Conservation (phyloP, 2,329 filamentous ascomycete genomes). For the Trichoderma hamatum region DNA sequence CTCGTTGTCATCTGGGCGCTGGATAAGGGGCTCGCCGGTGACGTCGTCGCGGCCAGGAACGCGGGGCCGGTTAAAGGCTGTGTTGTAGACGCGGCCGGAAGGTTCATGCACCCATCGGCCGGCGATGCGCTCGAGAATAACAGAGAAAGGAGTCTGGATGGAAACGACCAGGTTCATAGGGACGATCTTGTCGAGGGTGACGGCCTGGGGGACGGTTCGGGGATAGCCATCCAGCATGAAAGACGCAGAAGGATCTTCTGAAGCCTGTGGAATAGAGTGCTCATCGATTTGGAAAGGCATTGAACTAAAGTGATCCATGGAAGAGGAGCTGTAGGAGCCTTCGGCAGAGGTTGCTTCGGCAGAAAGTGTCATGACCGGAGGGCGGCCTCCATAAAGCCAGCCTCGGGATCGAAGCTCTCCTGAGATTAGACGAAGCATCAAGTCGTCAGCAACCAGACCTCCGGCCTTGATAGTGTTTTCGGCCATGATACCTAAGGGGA, state of each 20-base stretch:
- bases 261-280: constrained; percentile 49
- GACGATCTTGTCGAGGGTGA: constrained; percentile 74
- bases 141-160: constrained; percentile 79
- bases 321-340: constrained; percentile 37
- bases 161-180: constrained; percentile 96
- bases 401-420: constrained; percentile 83
- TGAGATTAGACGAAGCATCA: constrained; percentile 91
- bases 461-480: constrained; percentile 86
- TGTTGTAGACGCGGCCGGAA: constrained; percentile 93
- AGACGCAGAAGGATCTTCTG: constrained; percentile 75
- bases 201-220: constrained; percentile 79
- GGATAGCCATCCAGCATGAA: constrained; percentile 98
- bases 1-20: constrained; percentile 83
- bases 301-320: constrained; percentile 48
- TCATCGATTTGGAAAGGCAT: constrained; percentile 44
- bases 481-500: constrained; percentile 75
- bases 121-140: constrained; percentile 87
- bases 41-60: constrained; percentile 82
- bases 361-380: constrained; percentile 56
- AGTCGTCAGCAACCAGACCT: constrained; percentile 84
- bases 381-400: constrained; percentile 65
- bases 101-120: constrained; percentile 93
- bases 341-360: constrained; percentile 41
- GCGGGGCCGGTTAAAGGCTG: constrained; percentile 84
- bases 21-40: constrained; percentile 82